Percentiles rank a stretch among this genome's conserved stretches.
Evolutionary conservation across 2,329 filamentous ascomycete genomes (phyloP).

Genomic region (Colletotrichum limetticola): DNA sequence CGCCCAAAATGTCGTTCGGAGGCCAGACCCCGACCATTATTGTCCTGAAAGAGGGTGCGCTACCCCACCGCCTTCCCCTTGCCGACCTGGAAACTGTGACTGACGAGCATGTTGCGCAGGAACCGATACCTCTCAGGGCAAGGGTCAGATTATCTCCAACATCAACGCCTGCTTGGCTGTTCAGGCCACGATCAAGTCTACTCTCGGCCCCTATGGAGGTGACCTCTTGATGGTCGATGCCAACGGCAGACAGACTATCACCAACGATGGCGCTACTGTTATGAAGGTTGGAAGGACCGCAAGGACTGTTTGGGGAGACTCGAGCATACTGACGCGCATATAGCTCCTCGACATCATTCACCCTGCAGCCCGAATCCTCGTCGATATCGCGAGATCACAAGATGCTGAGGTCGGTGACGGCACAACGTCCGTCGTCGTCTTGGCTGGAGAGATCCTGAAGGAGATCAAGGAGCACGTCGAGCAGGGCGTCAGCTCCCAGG

Average conservation of each 20-base stretch:
- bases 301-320: not conserved
- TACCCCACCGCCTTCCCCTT: conserved; percentile 50
- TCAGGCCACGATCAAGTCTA: conserved; percentile 94
- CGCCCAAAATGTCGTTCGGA: conserved; percentile 85
- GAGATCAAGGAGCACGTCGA: conserved; percentile 97
- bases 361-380: conserved; percentile 95
- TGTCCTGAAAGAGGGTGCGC: conserved; percentile 93
- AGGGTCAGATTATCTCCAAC: conserved; percentile 96
- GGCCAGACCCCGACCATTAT: conserved; percentile 98
- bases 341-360: conserved; percentile 98
- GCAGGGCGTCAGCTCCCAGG: conserved; percentile 95
- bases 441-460: conserved; percentile 97
- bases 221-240: conserved; percentile 95
- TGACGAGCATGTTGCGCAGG: conserved; percentile 62
- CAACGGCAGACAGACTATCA: conserved; percentile 97
- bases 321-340: not conserved
- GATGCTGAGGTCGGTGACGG: conserved; percentile 99
- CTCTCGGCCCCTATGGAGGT: conserved; percentile 94
- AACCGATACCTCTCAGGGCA: conserved; percentile 96
- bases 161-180: conserved; percentile 98
- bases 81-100: conserved; percentile 38
- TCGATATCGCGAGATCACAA: conserved; percentile 98
- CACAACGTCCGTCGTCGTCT: conserved; percentile 95
- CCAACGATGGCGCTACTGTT: conserved; percentile 97
- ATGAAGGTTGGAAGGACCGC: conserved; percentile 79